Base-by-base conservation (phyloP, 257 asterid genomes). In the Plectranthus barbatus region DNA sequence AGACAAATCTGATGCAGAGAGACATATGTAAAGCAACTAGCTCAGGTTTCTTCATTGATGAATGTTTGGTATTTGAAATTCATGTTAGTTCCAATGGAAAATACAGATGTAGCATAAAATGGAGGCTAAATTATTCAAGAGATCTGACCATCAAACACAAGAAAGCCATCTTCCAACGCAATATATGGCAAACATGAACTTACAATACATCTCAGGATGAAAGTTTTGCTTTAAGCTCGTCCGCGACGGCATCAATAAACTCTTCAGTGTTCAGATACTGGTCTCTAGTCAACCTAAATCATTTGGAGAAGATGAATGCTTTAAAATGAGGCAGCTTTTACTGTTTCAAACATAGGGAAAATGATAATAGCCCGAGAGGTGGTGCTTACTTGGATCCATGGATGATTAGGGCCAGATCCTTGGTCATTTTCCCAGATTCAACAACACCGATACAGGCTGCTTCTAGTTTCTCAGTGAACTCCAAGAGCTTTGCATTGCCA, bases 371-470 rank as follows among this genome's bases (percentile, higher is more conserved):
- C 39, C 7, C 48, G 33, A 9, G 42, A 62, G 15, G n/a, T 3
- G 37, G 37, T 48, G 31, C 42, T 34, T 81, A 92, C 99, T 84
- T 84, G 73, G 97, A 77, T 70, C 99, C 99, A 50, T 90, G 93
- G 83, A 76, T 83, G 55, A 93, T 82, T 41, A 93, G 97, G 67
- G 99, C 95, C 41, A 93, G 93, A 79, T 93, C 99, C 77, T 93
- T 93, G 53, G 99, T 93, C 99, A 93, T 93, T 83, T 90, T 93
- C 3, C 95, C 97, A 6, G 95, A 76, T 76, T 93, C 99, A 64
- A 90, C 99, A 1, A 82, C 85, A 64, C 96, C 84, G 55, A 90
- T 51, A 67, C 99, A 93, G 15, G 99, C 97, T 33, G 88, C 89
- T 76, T 93, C 99, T 58, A 93, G 69, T 66, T 93, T 93, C 83